phyloP scores from a whole-genome alignment of 2,329 filamentous ascomycete genomes.

The Capronia americana region DNA sequence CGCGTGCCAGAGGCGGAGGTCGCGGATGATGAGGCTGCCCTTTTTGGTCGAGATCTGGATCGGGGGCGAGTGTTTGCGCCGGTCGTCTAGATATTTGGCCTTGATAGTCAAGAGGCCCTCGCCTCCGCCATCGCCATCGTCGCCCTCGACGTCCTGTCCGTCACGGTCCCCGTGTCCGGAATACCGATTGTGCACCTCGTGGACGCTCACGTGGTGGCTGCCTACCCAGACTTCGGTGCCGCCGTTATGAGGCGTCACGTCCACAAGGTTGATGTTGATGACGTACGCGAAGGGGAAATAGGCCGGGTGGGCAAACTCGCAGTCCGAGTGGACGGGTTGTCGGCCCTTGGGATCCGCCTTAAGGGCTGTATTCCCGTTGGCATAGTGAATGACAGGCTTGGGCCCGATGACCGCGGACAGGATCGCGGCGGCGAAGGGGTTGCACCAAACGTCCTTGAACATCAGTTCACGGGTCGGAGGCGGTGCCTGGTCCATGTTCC shows the following conservation, averaged over 20 bases:
- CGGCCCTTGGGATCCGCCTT: conserved; percentile 43
- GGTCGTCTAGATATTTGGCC: conserved; percentile 43
- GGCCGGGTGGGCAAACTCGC: conserved; percentile 55
- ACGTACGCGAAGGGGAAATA: conserved; percentile 57
- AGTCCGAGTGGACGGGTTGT: conserved; percentile 53
- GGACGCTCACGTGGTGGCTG: conserved; percentile 51
- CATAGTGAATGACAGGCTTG: conserved; percentile 46
- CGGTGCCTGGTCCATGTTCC: conserved; percentile 53
- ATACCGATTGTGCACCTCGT: conserved; percentile 39
- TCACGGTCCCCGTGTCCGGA: background rate
- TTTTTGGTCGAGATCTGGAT: conserved; percentile 52
- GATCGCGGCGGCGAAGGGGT: conserved; percentile 48
- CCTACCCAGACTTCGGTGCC: conserved; percentile 60
- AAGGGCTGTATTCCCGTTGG: conserved; percentile 51
- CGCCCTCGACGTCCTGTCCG: background rate
- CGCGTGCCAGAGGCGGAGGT: conserved; percentile 68
- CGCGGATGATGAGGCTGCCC: conserved; percentile 64
- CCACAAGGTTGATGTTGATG: conserved; percentile 56
- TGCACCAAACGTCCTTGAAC: conserved; percentile 48
- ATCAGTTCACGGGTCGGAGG: conserved; percentile 46
- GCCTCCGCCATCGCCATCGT: background rate
- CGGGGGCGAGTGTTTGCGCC: conserved; percentile 45
- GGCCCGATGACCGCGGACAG: conserved; percentile 49
- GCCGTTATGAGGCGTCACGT: conserved; percentile 55
- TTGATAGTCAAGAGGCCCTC: conserved; percentile 43